Conservation (phyloP, 495 filamentous ascomycete genomes). For the Talaromyces stipitatus region DNA sequence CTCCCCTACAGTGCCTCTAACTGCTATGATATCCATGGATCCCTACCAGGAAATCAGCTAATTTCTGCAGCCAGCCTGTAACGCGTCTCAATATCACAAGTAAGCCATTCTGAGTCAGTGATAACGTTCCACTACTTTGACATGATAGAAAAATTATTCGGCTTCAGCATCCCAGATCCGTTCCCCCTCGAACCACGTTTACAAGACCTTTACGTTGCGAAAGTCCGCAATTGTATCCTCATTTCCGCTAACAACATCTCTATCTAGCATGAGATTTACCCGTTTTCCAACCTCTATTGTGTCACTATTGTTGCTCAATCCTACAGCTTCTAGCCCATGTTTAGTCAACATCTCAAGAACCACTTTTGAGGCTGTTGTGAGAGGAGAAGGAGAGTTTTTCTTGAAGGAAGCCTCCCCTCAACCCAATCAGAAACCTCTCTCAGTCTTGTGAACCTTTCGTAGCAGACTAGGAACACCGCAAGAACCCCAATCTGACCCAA, state of each 20-base stretch:
- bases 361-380: neutral
- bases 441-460: neutral
- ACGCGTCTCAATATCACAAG: too few species aligned
- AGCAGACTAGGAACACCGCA: neutral
- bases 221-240: slow-evolving; percentile 3
- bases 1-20: too few species aligned
- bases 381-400: neutral
- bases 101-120: too few species aligned
- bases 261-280: slow-evolving; percentile 6
- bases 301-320: neutral
- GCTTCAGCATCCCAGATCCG: slow-evolving; percentile 3
- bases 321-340: neutral
- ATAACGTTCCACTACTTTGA: too few species aligned
- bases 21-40: too few species aligned
- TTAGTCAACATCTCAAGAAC: slow-evolving; percentile 4
- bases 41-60: too few species aligned
- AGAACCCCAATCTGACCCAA: slow-evolving; percentile 5
- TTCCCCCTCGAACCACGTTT: slow-evolving; percentile 3
- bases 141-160: neutral
- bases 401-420: neutral
- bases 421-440: neutral
- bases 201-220: slow-evolving; percentile 1
- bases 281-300: slow-evolving; percentile 3
- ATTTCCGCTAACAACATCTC: neutral
- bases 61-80: too few species aligned